Conservation (phyloP, 2,329 filamentous ascomycete genomes). For the Calonectria pseudoturangicola region DNA sequence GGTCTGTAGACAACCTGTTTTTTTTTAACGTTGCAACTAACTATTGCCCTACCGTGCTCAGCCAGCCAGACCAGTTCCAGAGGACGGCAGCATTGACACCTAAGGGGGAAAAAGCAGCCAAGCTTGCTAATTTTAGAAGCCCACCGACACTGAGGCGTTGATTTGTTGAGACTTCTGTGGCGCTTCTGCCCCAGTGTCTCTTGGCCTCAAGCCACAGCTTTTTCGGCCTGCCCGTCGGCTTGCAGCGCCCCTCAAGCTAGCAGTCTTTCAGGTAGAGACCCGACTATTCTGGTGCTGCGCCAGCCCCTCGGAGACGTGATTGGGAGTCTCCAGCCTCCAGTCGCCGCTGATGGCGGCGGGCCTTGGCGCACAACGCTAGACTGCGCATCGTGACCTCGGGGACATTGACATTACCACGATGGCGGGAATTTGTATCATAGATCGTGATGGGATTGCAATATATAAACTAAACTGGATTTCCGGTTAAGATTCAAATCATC, state of each 20-base stretch:
- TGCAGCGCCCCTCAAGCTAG: conserved; percentile 13
- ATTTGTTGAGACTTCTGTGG: neutral
- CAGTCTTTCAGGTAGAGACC: neutral
- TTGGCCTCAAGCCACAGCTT: neutral
- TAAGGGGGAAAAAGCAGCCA: neutral
- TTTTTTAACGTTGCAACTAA: conserved; percentile 8
- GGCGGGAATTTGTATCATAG: neutral
- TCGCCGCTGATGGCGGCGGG: conserved; percentile 13
- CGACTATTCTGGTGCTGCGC: conserved; percentile 21
- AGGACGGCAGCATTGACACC: neutral
- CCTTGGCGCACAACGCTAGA: neutral
- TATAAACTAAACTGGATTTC: neutral
- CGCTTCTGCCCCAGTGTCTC: conserved; percentile 18
- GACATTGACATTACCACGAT: neutral
- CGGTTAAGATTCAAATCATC: neutral
- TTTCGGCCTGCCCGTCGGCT: conserved; percentile 10
- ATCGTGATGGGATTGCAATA: neutral
- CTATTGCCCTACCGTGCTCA: neutral
- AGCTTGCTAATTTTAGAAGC: conserved; percentile 1
- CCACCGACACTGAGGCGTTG: neutral
- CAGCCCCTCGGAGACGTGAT: neutral
- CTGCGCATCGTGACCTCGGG: neutral
- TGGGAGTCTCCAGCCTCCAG: conserved; percentile 16
- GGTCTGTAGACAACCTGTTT: neutral
- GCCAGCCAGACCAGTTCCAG: neutral